phyloP scores from a whole-genome alignment of 2,329 filamentous ascomycete species.

The Trichophyton mentagrophytes region DNA sequence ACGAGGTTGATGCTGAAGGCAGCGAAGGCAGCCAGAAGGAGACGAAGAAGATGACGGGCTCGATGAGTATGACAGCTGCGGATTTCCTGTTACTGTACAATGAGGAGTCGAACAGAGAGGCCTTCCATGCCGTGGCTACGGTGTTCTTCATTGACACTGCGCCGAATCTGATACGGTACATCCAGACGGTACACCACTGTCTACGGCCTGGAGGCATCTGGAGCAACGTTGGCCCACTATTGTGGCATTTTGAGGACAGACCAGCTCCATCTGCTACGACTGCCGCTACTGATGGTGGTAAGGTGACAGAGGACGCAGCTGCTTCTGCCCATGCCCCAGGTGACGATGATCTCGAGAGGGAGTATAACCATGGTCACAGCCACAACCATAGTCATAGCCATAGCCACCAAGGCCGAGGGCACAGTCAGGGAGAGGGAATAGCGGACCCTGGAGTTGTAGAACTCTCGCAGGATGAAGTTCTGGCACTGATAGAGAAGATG shows the following conservation, averaged over 20 bases:
- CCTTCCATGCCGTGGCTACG: slow-evolving; percentile 71
- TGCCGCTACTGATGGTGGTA: slow-evolving; percentile 37
- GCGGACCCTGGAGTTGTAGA: slow-evolving; percentile 84
- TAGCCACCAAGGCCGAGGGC: background rate
- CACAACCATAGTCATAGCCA: slow-evolving; percentile 32
- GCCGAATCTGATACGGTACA: slow-evolving; percentile 79
- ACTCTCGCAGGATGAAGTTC: slow-evolving; percentile 76
- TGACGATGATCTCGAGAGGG: slow-evolving; percentile 26
- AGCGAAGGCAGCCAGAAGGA: background rate
- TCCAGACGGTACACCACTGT: slow-evolving; percentile 69
- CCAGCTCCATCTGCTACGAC: slow-evolving; percentile 29
- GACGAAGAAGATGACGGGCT: slow-evolving; percentile 35
- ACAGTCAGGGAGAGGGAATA: slow-evolving; percentile 35
- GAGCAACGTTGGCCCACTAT: slow-evolving; percentile 76
- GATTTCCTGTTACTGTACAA: slow-evolving; percentile 86
- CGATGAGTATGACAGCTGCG: slow-evolving; percentile 85
- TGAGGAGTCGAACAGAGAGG: slow-evolving; percentile 44
- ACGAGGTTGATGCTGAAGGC: background rate
- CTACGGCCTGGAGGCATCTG: slow-evolving; percentile 66
- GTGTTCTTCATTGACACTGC: slow-evolving; percentile 98
- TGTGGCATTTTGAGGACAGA: slow-evolving; percentile 90
- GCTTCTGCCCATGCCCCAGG: slow-evolving; percentile 36
- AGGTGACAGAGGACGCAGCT: slow-evolving; percentile 25
- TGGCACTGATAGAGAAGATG: slow-evolving; percentile 57
- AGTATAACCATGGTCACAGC: slow-evolving; percentile 7